Evolutionary conservation across 805 yeast genomes (phyloP).

Genomic region (Starmerella kuoi): DNA sequence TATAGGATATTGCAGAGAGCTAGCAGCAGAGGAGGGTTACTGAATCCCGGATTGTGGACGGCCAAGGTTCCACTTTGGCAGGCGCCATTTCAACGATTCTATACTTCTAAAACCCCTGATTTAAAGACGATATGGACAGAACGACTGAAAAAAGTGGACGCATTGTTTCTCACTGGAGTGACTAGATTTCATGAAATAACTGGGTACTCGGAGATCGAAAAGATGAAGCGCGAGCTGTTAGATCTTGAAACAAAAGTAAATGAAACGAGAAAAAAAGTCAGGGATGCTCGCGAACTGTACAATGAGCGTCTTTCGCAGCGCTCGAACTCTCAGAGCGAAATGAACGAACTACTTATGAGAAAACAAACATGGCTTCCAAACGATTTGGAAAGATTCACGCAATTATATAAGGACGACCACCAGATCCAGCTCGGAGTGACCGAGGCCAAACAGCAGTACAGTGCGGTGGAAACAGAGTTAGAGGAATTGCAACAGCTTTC

Average conservation of each 20-base stretch:
- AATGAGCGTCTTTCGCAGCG: slow-evolving; percentile 33
- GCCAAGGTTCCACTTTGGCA: too few relatives aligned
- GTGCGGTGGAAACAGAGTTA: slow-evolving; percentile 37
- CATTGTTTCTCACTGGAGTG: slow-evolving; percentile 29
- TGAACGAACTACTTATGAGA: slow-evolving; percentile 76
- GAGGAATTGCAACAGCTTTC: slow-evolving; percentile 60
- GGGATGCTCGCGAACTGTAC: slow-evolving; percentile 29
- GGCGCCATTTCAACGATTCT: too few relatives aligned
- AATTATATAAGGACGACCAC: slow-evolving; percentile 70
- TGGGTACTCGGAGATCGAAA: slow-evolving; percentile 74
- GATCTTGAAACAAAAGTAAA: slow-evolving; percentile 40
- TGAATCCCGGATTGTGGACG: too few relatives aligned
- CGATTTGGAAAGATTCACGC: slow-evolving; percentile 78
- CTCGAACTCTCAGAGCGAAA: slow-evolving; percentile 62
- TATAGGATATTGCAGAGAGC: too few relatives aligned
- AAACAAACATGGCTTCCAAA: slow-evolving; percentile 67
- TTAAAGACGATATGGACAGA: too few relatives aligned
- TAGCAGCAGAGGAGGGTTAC: too few relatives aligned
- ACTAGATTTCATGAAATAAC: slow-evolving; percentile 77
- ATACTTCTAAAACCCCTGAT: too few relatives aligned
- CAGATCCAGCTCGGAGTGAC: slow-evolving; percentile 50
- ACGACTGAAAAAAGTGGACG: slow-evolving; percentile 23
- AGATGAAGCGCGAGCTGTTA: slow-evolving; percentile 50
- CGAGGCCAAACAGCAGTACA: slow-evolving; percentile 40
- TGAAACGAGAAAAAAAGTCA: slow-evolving; percentile 37